Conservation (phyloP, 1,284 basidiomycete species). For the Schizophyllum amplum region DNA sequence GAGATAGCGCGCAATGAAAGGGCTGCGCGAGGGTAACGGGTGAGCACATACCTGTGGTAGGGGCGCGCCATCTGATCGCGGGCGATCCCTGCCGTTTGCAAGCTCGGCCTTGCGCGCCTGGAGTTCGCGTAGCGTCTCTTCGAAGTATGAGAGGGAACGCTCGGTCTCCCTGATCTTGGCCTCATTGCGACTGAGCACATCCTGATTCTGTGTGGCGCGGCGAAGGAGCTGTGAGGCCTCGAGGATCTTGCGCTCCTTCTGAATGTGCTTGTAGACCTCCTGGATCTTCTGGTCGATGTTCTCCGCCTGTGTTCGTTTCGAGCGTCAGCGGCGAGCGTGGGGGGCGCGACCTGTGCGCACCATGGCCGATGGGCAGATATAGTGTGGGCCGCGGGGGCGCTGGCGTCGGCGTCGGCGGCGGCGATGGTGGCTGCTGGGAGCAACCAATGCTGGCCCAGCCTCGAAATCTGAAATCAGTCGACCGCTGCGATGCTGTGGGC, state of each 20-base stretch:
- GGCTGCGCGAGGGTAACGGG: slow-evolving; percentile 1
- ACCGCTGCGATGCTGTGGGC: too few relatives aligned
- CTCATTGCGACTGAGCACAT: slow-evolving; percentile 77
- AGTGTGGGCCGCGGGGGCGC: too few relatives aligned
- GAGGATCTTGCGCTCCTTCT: slow-evolving; percentile 88
- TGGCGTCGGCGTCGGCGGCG: too few relatives aligned
- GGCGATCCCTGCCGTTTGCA: slow-evolving; percentile 32
- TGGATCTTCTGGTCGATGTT: slow-evolving; percentile 81
- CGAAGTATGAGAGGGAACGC: slow-evolving; percentile 81
- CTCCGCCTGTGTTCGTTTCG: too few relatives aligned
- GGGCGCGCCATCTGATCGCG: slow-evolving; percentile 35
- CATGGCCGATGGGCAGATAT: too few relatives aligned
- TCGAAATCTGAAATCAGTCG: too few relatives aligned
- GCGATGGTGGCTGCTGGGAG: too few relatives aligned
- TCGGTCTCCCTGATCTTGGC: slow-evolving; percentile 86
- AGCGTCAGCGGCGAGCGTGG: too few relatives aligned
- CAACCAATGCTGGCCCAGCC: too few relatives aligned
- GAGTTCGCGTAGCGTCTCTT: slow-evolving; percentile 78
- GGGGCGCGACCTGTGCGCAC: too few relatives aligned
- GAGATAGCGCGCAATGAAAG: slow-evolving; percentile 11
- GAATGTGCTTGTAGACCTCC: slow-evolving; percentile 85
- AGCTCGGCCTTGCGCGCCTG: slow-evolving; percentile 66
- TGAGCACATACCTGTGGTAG: slow-evolving; percentile 28
- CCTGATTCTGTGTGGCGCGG: slow-evolving; percentile 79
- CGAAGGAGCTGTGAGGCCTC: slow-evolving; percentile 78